These are phyloP conservation scores for Umbelopsis isabellina DNA, from an alignment of 192 early-diverging fungal genomes.

Conservation along the genomic window DNA sequence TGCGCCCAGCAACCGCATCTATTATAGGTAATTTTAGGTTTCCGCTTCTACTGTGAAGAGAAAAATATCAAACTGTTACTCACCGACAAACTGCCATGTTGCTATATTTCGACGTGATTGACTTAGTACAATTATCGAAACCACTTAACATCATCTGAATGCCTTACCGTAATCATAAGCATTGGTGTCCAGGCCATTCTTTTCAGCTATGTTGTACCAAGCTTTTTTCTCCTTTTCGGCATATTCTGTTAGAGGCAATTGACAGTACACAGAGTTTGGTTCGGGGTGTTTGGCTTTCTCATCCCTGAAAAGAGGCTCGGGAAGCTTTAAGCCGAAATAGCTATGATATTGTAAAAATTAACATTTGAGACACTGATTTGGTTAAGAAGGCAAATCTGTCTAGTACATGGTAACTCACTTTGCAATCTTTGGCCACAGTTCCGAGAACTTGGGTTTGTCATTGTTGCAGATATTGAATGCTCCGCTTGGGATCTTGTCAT, in stretches of 20 bases:
- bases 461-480: neutral
- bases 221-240: neutral
- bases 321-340: neutral
- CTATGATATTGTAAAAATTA: neutral
- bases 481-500: constrained; percentile 1
- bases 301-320: constrained; percentile 9
- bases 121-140: neutral
- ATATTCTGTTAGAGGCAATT: constrained; percentile 10
- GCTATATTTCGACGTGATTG: neutral
- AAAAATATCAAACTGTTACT: neutral
- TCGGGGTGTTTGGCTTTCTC: constrained; percentile 1
- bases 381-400: neutral
- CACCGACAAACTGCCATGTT: constrained; percentile 16
- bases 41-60: neutral
- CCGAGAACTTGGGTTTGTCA: neutral
- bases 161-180: constrained; percentile 10
- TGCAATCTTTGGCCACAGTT: constrained; percentile 19
- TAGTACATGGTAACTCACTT: neutral
- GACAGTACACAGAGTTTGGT: neutral
- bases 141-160: neutral
- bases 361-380: neutral
- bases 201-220: constrained; percentile 14
- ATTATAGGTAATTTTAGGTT: neutral
- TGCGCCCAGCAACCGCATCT: constrained; percentile 2
- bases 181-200: neutral